A percentile compares a stretch with the other conserved stretches of the same genome.
Evolutionary conservation across 345 rosid genomes (phyloP).

Genomic region (Brassica carinata): DNA sequence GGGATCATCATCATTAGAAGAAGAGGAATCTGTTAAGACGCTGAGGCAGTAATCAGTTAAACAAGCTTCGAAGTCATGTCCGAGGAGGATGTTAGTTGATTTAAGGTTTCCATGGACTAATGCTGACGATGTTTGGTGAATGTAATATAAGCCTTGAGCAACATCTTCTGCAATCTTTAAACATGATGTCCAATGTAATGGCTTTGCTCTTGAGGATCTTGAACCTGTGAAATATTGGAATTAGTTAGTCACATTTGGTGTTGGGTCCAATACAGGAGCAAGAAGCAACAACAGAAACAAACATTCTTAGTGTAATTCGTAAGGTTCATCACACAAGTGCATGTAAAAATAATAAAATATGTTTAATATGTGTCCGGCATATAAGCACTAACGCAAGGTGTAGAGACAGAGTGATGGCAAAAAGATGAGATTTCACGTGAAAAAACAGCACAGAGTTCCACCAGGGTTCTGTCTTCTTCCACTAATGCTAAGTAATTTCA

Average conservation of each 20-base stretch:
- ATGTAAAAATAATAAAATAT: neutral
- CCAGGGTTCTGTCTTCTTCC: conserved; percentile 32
- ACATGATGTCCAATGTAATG: conserved; percentile 97
- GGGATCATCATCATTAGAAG: conserved; percentile 58
- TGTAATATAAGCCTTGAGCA: conserved; percentile 82
- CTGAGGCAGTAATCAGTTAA: conserved; percentile 85
- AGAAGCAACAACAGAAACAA: conserved; percentile 7
- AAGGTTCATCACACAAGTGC: neutral
- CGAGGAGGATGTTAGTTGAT: conserved; percentile 85
- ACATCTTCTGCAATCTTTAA: conserved; percentile 97
- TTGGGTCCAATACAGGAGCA: neutral
- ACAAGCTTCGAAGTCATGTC: conserved; percentile 90
- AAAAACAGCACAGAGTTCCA: conserved; percentile 41
- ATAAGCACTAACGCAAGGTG: conserved; percentile 27
- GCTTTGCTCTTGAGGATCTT: conserved; percentile 80
- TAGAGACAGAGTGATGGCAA: conserved; percentile 38
- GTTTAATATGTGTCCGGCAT: neutral
- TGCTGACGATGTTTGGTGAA: conserved; percentile 80
- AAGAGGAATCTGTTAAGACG: conserved; percentile 57
- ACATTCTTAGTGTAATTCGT: conserved; percentile 28
- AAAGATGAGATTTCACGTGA: conserved; percentile 41
- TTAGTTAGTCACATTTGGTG: conserved; percentile 7
- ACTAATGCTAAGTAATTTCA: conserved; percentile 23
- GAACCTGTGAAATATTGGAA: conserved; percentile 56
- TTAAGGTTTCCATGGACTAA: conserved; percentile 87